Percentiles rank a stretch among this genome's conserved stretches.
phyloP scores from a whole-genome alignment of 2,329 filamentous ascomycete genomes.

The Macroventuria anomochaeta region DNA sequence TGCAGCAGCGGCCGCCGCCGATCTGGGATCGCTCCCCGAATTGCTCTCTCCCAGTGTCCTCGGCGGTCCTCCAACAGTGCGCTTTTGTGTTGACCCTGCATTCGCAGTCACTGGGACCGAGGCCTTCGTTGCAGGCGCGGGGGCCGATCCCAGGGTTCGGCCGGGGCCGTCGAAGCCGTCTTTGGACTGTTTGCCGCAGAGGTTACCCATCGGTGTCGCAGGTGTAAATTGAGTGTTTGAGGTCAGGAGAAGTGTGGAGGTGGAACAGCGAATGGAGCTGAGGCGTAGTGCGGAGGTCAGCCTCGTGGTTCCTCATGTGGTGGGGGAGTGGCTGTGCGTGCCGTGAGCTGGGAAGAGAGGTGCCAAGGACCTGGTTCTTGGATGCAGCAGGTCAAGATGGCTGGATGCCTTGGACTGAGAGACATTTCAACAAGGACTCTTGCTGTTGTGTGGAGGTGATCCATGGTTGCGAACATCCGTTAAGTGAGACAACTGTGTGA shows the following conservation, averaged over 20 bases:
- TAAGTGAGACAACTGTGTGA: conserved; percentile 4
- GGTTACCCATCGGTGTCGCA: conserved; percentile 73
- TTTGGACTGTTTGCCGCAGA: conserved; percentile 74
- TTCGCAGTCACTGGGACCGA: conserved; percentile 43
- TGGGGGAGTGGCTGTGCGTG: conserved; percentile 22
- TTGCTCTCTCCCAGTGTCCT: conserved; percentile 67
- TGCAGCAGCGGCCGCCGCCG: conserved; percentile 79
- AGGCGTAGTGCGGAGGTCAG: conserved; percentile 31
- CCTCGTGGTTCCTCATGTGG: conserved; percentile 23
- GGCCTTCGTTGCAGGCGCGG: conserved; percentile 53
- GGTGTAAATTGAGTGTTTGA: not conserved
- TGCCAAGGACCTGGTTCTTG: conserved; percentile 31
- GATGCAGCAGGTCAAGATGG: conserved; percentile 7
- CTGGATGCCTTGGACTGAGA: not conserved
- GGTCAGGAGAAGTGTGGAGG: not conserved
- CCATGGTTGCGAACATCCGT: conserved; percentile 1
- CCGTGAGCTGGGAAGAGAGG: conserved; percentile 17
- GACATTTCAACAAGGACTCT: not conserved
- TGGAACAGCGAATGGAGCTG: conserved; percentile 22
- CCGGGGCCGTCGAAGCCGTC: conserved; percentile 73
- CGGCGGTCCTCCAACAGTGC: conserved; percentile 56
- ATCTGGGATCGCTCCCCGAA: conserved; percentile 65
- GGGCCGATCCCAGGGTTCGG: conserved; percentile 70
- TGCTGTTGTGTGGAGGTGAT: not conserved
- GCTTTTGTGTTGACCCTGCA: conserved; percentile 33